Percentiles rank a stretch among this genome's conserved stretches.
phyloP scores from a whole-genome alignment of 2,329 filamentous ascomycete genomes.

The Metarhizium robertsii region DNA sequence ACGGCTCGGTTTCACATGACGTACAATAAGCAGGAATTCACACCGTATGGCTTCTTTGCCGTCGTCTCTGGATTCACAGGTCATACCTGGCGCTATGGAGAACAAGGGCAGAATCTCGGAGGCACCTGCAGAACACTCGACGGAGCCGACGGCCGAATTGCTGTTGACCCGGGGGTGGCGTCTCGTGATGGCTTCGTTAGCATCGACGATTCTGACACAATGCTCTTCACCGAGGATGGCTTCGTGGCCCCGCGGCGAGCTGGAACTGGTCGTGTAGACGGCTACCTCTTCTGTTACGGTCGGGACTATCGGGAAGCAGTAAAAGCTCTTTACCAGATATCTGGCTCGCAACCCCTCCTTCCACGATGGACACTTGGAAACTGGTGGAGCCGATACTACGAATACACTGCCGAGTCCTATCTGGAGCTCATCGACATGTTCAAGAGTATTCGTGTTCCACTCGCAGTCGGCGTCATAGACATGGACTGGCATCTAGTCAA shows the following conservation, averaged over 20 bases:
- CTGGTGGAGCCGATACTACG: conserved; percentile 57
- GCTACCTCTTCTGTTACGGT: conserved; percentile 52
- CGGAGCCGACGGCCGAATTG: conserved; percentile 37
- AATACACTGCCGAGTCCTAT: conserved; percentile 47
- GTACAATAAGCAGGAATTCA: conserved; percentile 50
- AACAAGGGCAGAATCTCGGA: conserved; percentile 28
- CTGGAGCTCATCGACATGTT: conserved; percentile 49
- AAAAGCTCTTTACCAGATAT: conserved; percentile 43
- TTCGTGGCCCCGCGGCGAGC: conserved; percentile 38
- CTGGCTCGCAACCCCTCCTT: conserved; percentile 44
- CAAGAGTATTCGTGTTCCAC: conserved; percentile 37
- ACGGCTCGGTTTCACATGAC: conserved; percentile 45
- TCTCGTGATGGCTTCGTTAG: conserved; percentile 40
- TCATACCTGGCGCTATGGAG: conserved; percentile 40
- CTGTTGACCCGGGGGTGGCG: conserved; percentile 40
- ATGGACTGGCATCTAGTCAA: conserved; percentile 58
- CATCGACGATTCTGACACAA: conserved; percentile 44
- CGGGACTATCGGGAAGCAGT: conserved; percentile 46
- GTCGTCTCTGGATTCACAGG: conserved; percentile 31
- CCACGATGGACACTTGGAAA: conserved; percentile 52
- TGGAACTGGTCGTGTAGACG: conserved; percentile 37
- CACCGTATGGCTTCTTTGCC: conserved; percentile 36
- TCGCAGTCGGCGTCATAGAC: conserved; percentile 52
- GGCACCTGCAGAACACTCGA: conserved; percentile 48
- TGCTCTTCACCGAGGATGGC: conserved; percentile 45